Conservation (phyloP, 2,329 filamentous ascomycete species). For the Aspergillus sp. region DNA sequence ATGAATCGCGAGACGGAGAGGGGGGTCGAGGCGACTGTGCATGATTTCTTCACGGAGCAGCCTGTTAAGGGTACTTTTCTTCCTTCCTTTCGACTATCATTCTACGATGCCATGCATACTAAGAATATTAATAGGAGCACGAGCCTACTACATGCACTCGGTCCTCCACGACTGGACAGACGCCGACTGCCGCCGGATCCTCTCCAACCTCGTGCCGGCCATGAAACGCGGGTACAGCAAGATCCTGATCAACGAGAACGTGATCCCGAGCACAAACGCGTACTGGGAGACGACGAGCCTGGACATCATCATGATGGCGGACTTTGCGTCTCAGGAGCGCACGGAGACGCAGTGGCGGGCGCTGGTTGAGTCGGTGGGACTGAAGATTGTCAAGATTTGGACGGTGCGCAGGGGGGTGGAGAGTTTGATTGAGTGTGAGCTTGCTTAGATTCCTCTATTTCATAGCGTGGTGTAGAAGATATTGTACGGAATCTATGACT, state of each 20-base stretch:
- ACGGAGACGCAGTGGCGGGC: slow-evolving; percentile 45
- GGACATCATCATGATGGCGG: slow-evolving; percentile 51
- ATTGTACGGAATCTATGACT: no score
- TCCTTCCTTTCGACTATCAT: neutral
- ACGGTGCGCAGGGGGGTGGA: slow-evolving; percentile 25
- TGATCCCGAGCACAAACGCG: slow-evolving; percentile 45
- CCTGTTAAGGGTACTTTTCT: slow-evolving; percentile 46
- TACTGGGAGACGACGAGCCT: slow-evolving; percentile 37
- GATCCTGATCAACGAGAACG: slow-evolving; percentile 50
- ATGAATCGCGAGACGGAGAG: slow-evolving; percentile 11
- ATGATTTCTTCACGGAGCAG: slow-evolving; percentile 55
- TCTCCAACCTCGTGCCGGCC: slow-evolving; percentile 28
- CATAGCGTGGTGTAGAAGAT: no score
- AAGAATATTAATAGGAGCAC: slow-evolving; percentile 30
- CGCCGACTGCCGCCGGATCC: slow-evolving; percentile 36
- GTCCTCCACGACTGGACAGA: slow-evolving; percentile 39
- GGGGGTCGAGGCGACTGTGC: slow-evolving; percentile 39
- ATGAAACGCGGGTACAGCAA: slow-evolving; percentile 49
- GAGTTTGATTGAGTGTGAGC: slow-evolving; percentile 33
- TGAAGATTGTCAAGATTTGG: slow-evolving; percentile 45
- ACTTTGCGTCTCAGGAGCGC: slow-evolving; percentile 45
- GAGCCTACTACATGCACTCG: slow-evolving; percentile 30
- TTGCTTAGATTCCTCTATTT: slow-evolving; percentile 9
- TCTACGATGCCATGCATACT: neutral
- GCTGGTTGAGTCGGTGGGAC: slow-evolving; percentile 38